Percentiles rank a stretch among this genome's conserved stretches.
phyloP scores from a whole-genome alignment of 352 stramenopile genomes.

The Globisporangium heterothallicum region DNA sequence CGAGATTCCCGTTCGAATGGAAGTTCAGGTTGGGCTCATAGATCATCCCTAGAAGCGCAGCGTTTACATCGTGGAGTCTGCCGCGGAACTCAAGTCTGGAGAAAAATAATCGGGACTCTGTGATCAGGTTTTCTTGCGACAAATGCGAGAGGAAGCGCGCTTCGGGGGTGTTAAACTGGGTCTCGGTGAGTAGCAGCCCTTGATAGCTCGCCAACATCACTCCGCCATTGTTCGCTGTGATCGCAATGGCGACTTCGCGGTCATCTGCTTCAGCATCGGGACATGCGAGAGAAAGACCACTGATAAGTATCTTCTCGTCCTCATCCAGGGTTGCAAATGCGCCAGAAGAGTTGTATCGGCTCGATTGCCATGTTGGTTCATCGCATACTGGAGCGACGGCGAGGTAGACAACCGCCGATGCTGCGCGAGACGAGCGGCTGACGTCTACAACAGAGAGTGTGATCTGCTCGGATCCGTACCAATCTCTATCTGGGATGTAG shows the following conservation, averaged over 20 bases:
- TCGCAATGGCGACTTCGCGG: slow-evolving; percentile 27
- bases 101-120: slow-evolving; percentile 40
- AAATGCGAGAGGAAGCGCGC: neutral
- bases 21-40: slow-evolving; percentile 47
- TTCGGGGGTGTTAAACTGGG: slow-evolving; percentile 12
- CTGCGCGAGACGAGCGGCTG: slow-evolving; percentile 3
- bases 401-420: slow-evolving; percentile 22
- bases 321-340: slow-evolving; percentile 29
- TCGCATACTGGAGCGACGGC: slow-evolving; percentile 55
- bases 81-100: slow-evolving; percentile 26
- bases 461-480: slow-evolving; percentile 54
- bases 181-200: slow-evolving; percentile 26
- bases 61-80: slow-evolving; percentile 34
- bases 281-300: slow-evolving; percentile 23
- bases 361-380: slow-evolving; percentile 28
- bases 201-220: slow-evolving; percentile 44
- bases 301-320: slow-evolving; percentile 35
- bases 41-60: slow-evolving; percentile 43
- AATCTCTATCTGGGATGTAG: slow-evolving; percentile 47
- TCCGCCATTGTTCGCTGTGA: slow-evolving; percentile 34
- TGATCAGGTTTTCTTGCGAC: slow-evolving; percentile 8
- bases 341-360: neutral
- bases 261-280: slow-evolving; percentile 26
- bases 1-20: slow-evolving; percentile 33
- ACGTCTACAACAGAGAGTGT: slow-evolving; percentile 25